Conservation (phyloP, 768 basidiomycete genomes). For the Mycena floridula region DNA sequence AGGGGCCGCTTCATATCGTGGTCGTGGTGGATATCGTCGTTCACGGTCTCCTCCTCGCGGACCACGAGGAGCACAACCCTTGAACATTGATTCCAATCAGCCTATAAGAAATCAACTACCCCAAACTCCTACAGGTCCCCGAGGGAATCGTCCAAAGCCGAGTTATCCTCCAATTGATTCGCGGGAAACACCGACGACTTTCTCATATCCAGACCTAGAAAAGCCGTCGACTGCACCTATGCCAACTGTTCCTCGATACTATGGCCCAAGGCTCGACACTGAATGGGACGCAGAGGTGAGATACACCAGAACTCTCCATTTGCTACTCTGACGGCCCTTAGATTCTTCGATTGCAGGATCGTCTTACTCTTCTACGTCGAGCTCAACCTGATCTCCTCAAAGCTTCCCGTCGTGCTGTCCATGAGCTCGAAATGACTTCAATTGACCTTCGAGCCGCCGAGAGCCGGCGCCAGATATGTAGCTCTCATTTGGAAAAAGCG, state of each 20-base stretch:
- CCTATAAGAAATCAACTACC: neutral
- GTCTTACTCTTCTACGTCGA: slow-evolving; percentile 21
- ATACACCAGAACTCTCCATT: neutral
- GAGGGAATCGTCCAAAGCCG: no score
- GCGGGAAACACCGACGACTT: neutral
- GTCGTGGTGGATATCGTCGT: neutral
- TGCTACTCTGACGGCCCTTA: neutral
- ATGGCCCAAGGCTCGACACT: neutral
- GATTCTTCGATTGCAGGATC: neutral
- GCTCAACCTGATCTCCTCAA: slow-evolving; percentile 17
- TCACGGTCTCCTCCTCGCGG: neutral
- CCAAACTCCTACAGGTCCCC: no score
- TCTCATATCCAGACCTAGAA: neutral
- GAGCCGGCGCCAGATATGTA: slow-evolving; percentile 32
- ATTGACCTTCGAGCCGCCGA: slow-evolving; percentile 34
- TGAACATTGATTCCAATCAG: neutral
- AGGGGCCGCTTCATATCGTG: neutral
- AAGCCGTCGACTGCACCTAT: neutral
- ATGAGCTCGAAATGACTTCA: slow-evolving; percentile 34
- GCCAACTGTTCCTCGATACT: neutral
- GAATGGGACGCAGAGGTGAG: neutral
- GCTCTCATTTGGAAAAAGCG: slow-evolving; percentile 34
- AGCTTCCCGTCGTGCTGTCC: slow-evolving; percentile 25
- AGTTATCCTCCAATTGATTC: no score
- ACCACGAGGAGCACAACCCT: neutral